Percentiles rank a stretch among this genome's conserved stretches.
Conservation (phyloP, 108 stramenopile genomes). For the Craspedostauros australis region DNA sequence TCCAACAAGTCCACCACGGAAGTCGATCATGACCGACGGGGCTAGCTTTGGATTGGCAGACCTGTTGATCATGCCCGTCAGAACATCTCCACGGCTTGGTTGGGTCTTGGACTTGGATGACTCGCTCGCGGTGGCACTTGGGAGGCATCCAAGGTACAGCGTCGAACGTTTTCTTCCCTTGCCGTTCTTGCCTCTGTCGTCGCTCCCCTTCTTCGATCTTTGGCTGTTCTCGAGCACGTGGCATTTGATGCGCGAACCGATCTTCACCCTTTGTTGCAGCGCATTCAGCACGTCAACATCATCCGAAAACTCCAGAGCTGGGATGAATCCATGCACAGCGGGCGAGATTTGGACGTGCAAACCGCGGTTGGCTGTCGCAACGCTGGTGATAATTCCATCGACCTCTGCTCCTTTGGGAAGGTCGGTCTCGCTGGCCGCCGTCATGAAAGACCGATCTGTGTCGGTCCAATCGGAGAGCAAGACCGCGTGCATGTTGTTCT, state of each 20-base stretch:
- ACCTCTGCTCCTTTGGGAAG: conserved; percentile 13
- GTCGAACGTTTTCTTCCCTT: conserved; percentile 18
- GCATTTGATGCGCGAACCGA: conserved; percentile 55
- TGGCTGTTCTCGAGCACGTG: conserved; percentile 40
- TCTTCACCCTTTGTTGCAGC: conserved; percentile 32
- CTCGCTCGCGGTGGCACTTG: conserved; percentile 24
- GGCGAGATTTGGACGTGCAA: conserved; percentile 63
- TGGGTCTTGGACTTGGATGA: conserved; percentile 23
- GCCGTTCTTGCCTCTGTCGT: conserved; percentile 5
- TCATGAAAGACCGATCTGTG: no score
- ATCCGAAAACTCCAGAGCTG: conserved; percentile 57
- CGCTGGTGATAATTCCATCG: conserved; percentile 40
- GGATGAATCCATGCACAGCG: conserved; percentile 56
- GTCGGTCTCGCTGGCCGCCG: no score
- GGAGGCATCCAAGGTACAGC: conserved; percentile 4
- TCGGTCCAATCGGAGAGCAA: no score
- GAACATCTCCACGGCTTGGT: conserved; percentile 51
- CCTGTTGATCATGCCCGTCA: conserved; percentile 61
- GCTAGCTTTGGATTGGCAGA: conserved; percentile 29
- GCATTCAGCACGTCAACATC: conserved; percentile 60
- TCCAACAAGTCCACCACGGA: conserved; percentile 68
- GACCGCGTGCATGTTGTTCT: conserved; percentile 4
- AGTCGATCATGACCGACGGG: conserved; percentile 72
- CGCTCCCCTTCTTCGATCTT: conserved; percentile 4
- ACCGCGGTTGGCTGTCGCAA: conserved; percentile 44